phyloP scores from a whole-genome alignment of 805 yeast genomes.

The Zygosaccharomyces pseudorouxii region DNA sequence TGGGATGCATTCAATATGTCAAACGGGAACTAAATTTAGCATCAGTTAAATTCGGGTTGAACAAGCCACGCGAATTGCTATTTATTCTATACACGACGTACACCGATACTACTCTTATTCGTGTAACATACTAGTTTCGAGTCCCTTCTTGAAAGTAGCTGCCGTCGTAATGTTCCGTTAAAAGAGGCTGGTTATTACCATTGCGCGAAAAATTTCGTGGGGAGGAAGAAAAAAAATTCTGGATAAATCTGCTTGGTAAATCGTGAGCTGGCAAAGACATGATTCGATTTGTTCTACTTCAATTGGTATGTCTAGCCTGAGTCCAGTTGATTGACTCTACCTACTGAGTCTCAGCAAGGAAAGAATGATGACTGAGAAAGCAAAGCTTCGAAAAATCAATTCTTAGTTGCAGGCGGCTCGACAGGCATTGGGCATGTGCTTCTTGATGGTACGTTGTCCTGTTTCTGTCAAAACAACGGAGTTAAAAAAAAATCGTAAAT shows the following conservation, averaged over 20 bases:
- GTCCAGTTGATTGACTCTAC: background rate
- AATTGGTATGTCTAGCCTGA: background rate
- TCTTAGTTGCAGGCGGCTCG: too few relatives aligned
- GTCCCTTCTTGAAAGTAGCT: background rate
- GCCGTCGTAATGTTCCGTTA: background rate
- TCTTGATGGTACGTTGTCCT: too few relatives aligned
- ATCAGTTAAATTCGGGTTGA: background rate
- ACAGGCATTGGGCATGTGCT: too few relatives aligned
- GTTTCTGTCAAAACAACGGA: too few relatives aligned
- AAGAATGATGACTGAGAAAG: background rate
- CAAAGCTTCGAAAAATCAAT: background rate
- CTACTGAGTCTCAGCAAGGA: background rate
- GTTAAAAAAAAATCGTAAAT: too few relatives aligned
- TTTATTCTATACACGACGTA: background rate
- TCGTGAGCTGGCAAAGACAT: background rate
- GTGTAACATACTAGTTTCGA: background rate
- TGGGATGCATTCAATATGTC: background rate
- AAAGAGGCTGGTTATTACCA: background rate
- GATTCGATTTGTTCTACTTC: background rate
- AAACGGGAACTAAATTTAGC: background rate
- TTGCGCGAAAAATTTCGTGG: background rate
- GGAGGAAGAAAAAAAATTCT: background rate
- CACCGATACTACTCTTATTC: background rate
- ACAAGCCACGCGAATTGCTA: conserved; percentile 5
- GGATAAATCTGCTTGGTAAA: background rate